These are phyloP conservation scores for Hymenochaete sp. DNA, from an alignment of 1,284 basidiomycete species.

Conservation along the genomic window DNA sequence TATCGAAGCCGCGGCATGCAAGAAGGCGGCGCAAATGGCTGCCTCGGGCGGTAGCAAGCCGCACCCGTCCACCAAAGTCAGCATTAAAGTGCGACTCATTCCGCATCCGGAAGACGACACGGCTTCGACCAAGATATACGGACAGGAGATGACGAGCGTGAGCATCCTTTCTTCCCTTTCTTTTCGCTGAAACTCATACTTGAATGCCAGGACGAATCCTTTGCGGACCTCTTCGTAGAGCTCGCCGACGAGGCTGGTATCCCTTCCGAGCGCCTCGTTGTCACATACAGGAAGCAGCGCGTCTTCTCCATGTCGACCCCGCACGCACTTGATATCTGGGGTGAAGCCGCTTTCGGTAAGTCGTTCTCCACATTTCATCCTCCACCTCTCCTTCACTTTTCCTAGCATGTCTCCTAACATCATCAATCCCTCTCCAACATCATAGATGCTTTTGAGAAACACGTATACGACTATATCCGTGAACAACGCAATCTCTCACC, in stretches of 20 bases:
- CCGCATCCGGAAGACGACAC: constrained; percentile 47
- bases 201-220: constrained; percentile 45
- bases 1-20: constrained; percentile 37
- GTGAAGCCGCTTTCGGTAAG: constrained; percentile 54
- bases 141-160: constrained; percentile 51
- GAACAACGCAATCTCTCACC: constrained; percentile 14
- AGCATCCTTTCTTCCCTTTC: constrained; percentile 20
- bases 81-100: constrained; percentile 50
- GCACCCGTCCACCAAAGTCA: constrained; percentile 32
- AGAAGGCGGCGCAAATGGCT: constrained; percentile 21
- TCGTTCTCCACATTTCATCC: constrained; percentile 12
- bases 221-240: constrained; percentile 51
- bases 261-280: constrained; percentile 40
- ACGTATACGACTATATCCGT: constrained; percentile 53
- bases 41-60: constrained; percentile 22
- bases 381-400: background rate
- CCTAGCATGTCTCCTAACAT: too few species aligned
- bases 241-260: constrained; percentile 51
- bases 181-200: background rate
- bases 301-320: constrained; percentile 63
- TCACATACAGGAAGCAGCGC: constrained; percentile 49
- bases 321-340: constrained; percentile 54
- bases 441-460: constrained; percentile 54
- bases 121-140: constrained; percentile 30
- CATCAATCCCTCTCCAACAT: background rate